Percentiles rank a stretch among this genome's conserved stretches.
These are phyloP conservation scores for Pseudopyricularia cyperi DNA, from an alignment of 2,329 filamentous ascomycete genomes.

Conservation along the genomic window DNA sequence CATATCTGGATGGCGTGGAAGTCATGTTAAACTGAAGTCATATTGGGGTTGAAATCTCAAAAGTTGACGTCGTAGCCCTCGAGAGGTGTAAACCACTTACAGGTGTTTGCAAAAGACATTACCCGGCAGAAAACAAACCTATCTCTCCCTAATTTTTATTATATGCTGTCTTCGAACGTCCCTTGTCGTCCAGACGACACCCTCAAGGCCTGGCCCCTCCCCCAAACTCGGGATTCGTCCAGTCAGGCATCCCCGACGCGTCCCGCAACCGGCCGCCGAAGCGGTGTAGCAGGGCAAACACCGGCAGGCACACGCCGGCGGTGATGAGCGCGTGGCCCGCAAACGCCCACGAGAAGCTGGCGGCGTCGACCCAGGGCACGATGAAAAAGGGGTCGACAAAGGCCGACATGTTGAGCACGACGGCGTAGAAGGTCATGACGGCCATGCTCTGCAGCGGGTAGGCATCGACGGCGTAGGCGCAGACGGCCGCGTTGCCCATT, in stretches of 20 bases:
- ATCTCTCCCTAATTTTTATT: neutral
- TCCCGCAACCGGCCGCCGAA: neutral
- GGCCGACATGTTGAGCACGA: conserved; percentile 36
- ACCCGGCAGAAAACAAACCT: neutral
- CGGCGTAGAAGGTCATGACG: conserved; percentile 39
- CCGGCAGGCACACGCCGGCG: conserved; percentile 3
- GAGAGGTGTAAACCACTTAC: too few species aligned
- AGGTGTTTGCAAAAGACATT: too few species aligned
- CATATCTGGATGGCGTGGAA: conserved; percentile 9
- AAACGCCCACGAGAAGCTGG: conserved; percentile 38
- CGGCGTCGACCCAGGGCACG: conserved; percentile 27
- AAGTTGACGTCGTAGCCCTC: too few species aligned
- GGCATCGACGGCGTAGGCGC: conserved; percentile 39
- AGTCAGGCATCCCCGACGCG: neutral
- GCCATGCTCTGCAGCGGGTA: conserved; percentile 42
- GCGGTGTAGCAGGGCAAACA: conserved; percentile 3
- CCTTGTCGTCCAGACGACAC: neutral
- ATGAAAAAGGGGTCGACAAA: conserved; percentile 36
- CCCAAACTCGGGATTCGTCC: neutral
- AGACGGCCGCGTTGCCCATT: conserved; percentile 39
- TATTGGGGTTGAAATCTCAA: too few species aligned
- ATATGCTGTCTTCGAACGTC: neutral
- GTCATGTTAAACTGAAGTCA: too few species aligned
- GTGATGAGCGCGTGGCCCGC: conserved; percentile 31
- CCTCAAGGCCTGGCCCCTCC: neutral